phyloP scores from a whole-genome alignment of 2,329 filamentous ascomycete species.

The Cucurbitaria berberidis region DNA sequence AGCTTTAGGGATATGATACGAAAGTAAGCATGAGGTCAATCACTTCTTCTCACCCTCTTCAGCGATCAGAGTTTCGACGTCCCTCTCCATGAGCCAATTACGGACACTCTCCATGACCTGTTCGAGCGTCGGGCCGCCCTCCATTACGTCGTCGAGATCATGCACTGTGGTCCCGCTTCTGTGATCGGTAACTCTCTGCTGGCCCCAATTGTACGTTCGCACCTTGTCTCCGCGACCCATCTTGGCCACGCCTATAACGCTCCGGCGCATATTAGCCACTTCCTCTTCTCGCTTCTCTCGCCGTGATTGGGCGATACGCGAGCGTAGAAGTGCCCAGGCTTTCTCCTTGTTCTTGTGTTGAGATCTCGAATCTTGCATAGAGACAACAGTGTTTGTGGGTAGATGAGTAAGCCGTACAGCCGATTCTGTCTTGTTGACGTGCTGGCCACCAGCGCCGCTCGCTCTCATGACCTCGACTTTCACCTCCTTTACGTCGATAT shows the following conservation, averaged over 20 bases:
- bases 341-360: constrained; percentile 87
- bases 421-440: constrained; percentile 98
- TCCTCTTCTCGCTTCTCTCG: constrained; percentile 86
- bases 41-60: constrained; percentile 39
- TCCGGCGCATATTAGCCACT: constrained; percentile 73
- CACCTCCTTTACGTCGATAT: constrained; percentile 84
- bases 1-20: background rate
- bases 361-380: constrained; percentile 90
- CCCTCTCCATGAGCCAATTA: constrained; percentile 75
- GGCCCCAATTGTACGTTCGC: constrained; percentile 82
- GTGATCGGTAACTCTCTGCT: constrained; percentile 88
- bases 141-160: constrained; percentile 80
- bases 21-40: constrained; percentile 3
- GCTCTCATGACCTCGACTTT: constrained; percentile 88
- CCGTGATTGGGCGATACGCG: constrained; percentile 78
- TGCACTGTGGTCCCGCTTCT: constrained; percentile 79
- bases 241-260: constrained; percentile 76
- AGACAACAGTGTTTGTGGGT: constrained; percentile 84
- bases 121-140: constrained; percentile 74
- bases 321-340: constrained; percentile 84
- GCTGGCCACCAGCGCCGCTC: constrained; percentile 90
- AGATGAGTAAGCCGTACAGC: constrained; percentile 91
- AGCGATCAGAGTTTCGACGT: constrained; percentile 72
- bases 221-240: constrained; percentile 95
- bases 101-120: constrained; percentile 78